phyloP scores from a whole-genome alignment of 768 basidiomycete genomes.

The Hebeloma cylindrosporum region DNA sequence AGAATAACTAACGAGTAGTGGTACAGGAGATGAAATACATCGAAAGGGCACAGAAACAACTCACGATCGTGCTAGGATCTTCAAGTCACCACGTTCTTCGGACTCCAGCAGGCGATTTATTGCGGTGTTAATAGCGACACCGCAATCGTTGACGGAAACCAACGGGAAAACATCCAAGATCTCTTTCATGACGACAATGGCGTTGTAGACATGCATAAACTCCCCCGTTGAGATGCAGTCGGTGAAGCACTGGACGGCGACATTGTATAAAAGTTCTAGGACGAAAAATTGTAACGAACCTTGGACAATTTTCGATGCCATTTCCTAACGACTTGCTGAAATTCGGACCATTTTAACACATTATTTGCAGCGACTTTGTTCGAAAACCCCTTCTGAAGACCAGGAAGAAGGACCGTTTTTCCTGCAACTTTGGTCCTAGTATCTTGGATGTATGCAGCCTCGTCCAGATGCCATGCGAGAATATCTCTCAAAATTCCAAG shows the following conservation, averaged over 20 bases:
- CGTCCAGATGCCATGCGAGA: constrained; percentile 77
- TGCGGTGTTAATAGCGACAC: constrained; percentile 53
- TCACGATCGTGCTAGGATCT: constrained; percentile 76
- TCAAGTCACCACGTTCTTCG: constrained; percentile 83
- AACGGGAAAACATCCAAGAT: constrained; percentile 87
- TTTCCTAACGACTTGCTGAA: constrained; percentile 72
- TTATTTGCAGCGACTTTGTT: constrained; percentile 48
- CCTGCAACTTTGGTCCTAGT: constrained; percentile 65
- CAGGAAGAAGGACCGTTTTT: constrained; percentile 62
- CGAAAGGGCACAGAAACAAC: constrained; percentile 24
- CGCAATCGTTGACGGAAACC: constrained; percentile 55
- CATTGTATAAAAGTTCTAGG: constrained; percentile 1
- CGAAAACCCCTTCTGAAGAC: constrained; percentile 56
- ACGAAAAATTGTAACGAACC: constrained; percentile 38
- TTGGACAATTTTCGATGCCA: constrained; percentile 78
- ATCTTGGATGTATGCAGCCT: constrained; percentile 69
- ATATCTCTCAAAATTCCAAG: constrained; percentile 76
- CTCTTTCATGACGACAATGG: constrained; percentile 92
- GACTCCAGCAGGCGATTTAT: constrained; percentile 68
- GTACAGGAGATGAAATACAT: constrained; percentile 3
- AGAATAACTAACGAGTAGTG: constrained; percentile 56
- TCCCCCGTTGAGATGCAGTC: constrained; percentile 85
- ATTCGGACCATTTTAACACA: constrained; percentile 67
- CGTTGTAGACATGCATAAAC: constrained; percentile 97
- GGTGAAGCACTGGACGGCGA: constrained; percentile 58